phyloP scores from a whole-genome alignment of 1,284 basidiomycete genomes.

The Malassezia yamatoensis region DNA sequence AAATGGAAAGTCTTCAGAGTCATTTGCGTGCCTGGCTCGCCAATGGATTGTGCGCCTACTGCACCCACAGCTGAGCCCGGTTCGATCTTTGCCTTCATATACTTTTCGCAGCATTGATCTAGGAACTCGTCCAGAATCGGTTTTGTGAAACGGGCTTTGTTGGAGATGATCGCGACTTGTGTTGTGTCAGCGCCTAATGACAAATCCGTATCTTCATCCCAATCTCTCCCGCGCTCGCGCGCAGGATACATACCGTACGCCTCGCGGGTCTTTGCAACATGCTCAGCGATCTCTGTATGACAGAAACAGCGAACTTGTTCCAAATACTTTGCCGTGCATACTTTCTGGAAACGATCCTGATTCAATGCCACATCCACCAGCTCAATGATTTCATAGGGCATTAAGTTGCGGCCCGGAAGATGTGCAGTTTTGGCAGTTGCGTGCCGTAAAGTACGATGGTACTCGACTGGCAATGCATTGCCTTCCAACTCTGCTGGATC shows the following conservation, averaged over 20 bases:
- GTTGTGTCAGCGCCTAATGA: constrained; percentile 62
- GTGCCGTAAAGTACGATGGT: constrained; percentile 69
- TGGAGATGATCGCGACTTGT: constrained; percentile 61
- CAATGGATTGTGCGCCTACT: constrained; percentile 96
- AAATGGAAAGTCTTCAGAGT: constrained; percentile 99
- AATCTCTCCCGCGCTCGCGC: constrained; percentile 63
- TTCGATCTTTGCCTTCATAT: constrained; percentile 46
- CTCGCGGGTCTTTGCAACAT: constrained; percentile 62
- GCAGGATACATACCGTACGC: constrained; percentile 76
- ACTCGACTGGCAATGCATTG: constrained; percentile 66
- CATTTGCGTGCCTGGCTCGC: constrained; percentile 99
- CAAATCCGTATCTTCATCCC: constrained; percentile 68
- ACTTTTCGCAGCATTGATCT: constrained; percentile 69
- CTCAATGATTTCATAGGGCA: constrained; percentile 79
- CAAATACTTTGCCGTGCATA: constrained; percentile 61
- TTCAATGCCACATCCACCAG: constrained; percentile 61
- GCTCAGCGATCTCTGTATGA: constrained; percentile 59
- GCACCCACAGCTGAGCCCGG: constrained; percentile 71
- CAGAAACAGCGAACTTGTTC: constrained; percentile 69
- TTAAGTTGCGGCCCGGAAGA: constrained; percentile 55
- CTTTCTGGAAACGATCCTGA: constrained; percentile 54
- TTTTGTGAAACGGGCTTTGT: constrained; percentile 79
- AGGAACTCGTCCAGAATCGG: constrained; percentile 71
- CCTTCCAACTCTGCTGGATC: constrained; percentile 94
- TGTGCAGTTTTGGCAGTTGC: constrained; percentile 58